Conservation (phyloP, 768 basidiomycete genomes). For the Vararia minispora region DNA sequence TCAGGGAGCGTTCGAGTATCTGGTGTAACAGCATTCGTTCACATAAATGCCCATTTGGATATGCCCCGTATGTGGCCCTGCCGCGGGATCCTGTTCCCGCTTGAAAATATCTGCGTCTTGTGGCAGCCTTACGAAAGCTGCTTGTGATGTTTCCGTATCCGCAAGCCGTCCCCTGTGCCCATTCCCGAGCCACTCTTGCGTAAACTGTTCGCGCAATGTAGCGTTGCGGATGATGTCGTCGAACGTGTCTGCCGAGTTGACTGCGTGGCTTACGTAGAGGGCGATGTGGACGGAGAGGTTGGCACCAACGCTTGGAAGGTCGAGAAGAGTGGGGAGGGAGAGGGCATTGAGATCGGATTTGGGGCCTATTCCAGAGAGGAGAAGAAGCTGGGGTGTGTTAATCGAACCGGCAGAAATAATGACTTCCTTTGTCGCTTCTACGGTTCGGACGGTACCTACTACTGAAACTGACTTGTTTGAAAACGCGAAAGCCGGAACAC, state of each 20-base stretch:
- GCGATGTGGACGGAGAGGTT: slow-evolving; percentile 3
- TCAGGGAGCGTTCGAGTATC: too few species aligned
- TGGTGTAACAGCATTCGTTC: too few species aligned
- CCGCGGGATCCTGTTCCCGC: slow-evolving; percentile 7
- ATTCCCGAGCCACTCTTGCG: too few species aligned
- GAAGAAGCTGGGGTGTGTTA: not conserved
- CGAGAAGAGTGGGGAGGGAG: slow-evolving; percentile 1
- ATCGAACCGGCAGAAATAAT: slow-evolving; percentile 2
- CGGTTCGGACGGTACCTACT: too few species aligned
- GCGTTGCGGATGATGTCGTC: slow-evolving; percentile 8
- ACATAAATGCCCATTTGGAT: too few species aligned
- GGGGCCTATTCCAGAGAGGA: slow-evolving; percentile 3
- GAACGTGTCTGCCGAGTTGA: slow-evolving; percentile 5
- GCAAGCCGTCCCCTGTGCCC: too few species aligned
- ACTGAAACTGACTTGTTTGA: too few species aligned
- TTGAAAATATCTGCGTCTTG: slow-evolving; percentile 5
- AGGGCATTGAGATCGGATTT: not conserved
- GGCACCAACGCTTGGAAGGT: not conserved
- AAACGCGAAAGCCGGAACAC: too few species aligned
- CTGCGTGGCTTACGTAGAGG: not conserved
- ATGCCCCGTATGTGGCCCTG: slow-evolving; percentile 11
- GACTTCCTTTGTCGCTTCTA: slow-evolving; percentile 1
- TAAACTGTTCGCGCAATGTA: too few species aligned
- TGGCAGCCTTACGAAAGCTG: too few species aligned
- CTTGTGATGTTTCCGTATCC: too few species aligned